A percentile compares a stretch with the other conserved stretches of the same genome.
Evolutionary conservation across 1,284 basidiomycete species (phyloP).

Genomic region (Austropuccinia psidii): DNA sequence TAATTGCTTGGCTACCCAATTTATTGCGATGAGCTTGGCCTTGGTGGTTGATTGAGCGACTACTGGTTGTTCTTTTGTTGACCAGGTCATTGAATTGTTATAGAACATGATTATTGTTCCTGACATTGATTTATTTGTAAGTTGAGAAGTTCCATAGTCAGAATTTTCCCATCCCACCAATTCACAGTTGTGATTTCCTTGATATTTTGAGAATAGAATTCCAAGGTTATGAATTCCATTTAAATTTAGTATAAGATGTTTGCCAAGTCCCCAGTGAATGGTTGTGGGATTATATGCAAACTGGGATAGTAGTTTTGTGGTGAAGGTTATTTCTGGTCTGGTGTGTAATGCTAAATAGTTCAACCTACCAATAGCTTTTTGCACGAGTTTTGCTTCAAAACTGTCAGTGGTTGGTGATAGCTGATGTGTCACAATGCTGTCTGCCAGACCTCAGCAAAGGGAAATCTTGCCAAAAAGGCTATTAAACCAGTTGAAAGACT

Average conservation of each 20-base stretch:
- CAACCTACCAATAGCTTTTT: not conserved
- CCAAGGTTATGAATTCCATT: not conserved
- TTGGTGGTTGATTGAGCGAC: not conserved
- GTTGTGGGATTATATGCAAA: not conserved
- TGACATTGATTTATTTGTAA: too few relatives aligned
- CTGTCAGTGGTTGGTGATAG: too few relatives aligned
- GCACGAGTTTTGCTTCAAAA: too few relatives aligned
- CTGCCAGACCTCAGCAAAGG: too few relatives aligned
- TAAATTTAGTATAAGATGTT: not conserved
- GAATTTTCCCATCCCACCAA: not conserved
- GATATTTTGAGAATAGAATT: not conserved
- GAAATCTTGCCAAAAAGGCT: too few relatives aligned
- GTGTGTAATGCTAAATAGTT: not conserved
- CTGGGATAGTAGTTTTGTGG: not conserved
- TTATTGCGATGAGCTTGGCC: not conserved
- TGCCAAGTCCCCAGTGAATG: not conserved
- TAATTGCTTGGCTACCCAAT: not conserved
- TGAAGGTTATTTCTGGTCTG: not conserved
- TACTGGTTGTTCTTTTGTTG: not conserved
- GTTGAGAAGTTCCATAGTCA: too few relatives aligned
- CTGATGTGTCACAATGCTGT: too few relatives aligned
- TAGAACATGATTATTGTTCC: not conserved
- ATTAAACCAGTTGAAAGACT: too few relatives aligned
- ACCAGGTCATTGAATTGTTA: not conserved
- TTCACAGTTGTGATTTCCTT: too few relatives aligned